Base-by-base conservation (phyloP, 225 moss, liverwort and hornwort genomes). In the Sphagnum contortum region DNA sequence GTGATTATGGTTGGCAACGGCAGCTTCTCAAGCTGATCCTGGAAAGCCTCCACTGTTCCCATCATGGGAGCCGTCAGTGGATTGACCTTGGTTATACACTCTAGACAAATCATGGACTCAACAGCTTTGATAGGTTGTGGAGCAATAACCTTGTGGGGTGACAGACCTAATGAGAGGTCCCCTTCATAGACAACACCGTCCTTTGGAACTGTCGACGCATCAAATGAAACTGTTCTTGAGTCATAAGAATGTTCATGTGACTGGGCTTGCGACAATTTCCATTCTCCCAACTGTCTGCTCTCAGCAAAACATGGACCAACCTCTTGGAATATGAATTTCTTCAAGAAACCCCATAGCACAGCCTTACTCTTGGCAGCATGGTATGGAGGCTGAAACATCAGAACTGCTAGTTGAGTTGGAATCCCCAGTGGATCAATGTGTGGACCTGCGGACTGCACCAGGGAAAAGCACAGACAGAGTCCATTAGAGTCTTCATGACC, bases 341-440 rank as follows among this genome's bases (percentile, higher is more conserved):
- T 90, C 65, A 90, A 73, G 57, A 90, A 90, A 5, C 83, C 79
- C 90, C 85, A 87, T 55, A 90, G 61, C 2, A 82, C 65, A 5
- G 83, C 83, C 59, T 73, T 76, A 54, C 74, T 75, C 60, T 61
- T 77, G 7, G 68, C 50, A 3, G 82, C 79, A 12, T 77, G 77
- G 50, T 76, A 81, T 2, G 66, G 63, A 4, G 81, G 71, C 55
- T 81, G 90, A 68, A 84, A 92, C 3, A 65, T 68, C 13, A 89
- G 67, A 4, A 59, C 54, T 3, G 77, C 71, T 4, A 83, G 69
- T 61, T 76, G 71, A 2, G 88, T 90, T 3, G 72, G 86, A 48
- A 88, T 81, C 3, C 95, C 92, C 47, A 95, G 68, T 9, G 86
- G 90, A 10, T 95, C 90, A 64, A 95, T 79, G 45, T 95, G 86